Conservation (phyloP, 495 filamentous ascomycete species). For the Hyaloscypha hepaticicola region DNA sequence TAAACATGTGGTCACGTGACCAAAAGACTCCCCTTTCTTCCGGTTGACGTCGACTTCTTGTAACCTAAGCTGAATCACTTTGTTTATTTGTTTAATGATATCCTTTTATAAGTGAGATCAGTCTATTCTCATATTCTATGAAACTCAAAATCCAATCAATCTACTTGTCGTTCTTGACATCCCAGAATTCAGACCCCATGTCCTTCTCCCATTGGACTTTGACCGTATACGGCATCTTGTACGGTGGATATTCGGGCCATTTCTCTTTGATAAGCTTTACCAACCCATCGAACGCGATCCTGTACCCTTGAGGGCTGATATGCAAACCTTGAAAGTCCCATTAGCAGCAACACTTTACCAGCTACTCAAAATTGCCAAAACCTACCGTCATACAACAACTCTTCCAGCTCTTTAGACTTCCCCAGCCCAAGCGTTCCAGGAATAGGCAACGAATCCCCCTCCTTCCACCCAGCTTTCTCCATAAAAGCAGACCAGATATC, state of each 20-base stretch:
- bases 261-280: slow-evolving; percentile 50
- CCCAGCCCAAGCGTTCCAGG: slow-evolving; percentile 51
- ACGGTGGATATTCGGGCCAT: slow-evolving; percentile 60
- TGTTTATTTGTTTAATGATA: too few relatives aligned
- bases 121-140: not conserved
- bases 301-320: slow-evolving; percentile 57
- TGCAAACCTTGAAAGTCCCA: slow-evolving; percentile 53
- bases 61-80: too few relatives aligned
- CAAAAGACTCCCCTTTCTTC: not conserved
- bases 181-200: slow-evolving; percentile 22
- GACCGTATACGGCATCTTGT: slow-evolving; percentile 38
- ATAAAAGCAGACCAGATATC: slow-evolving; percentile 66
- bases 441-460: slow-evolving; percentile 43
- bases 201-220: slow-evolving; percentile 27
- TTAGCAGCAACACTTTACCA: slow-evolving; percentile 3
- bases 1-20: not conserved
- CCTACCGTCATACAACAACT: slow-evolving; percentile 53
- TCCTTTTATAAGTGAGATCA: not conserved
- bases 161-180: slow-evolving; percentile 26
- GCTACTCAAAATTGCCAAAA: slow-evolving; percentile 1
- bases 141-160: not conserved
- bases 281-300: slow-evolving; percentile 55
- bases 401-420: slow-evolving; percentile 44
- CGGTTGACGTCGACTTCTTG: not conserved
- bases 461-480: slow-evolving; percentile 54